Percentiles rank a stretch among this genome's conserved stretches.
These are phyloP conservation scores for Raffaelea deltoideospora DNA, from an alignment of 2,329 filamentous ascomycete genomes.

Conservation along the genomic window DNA sequence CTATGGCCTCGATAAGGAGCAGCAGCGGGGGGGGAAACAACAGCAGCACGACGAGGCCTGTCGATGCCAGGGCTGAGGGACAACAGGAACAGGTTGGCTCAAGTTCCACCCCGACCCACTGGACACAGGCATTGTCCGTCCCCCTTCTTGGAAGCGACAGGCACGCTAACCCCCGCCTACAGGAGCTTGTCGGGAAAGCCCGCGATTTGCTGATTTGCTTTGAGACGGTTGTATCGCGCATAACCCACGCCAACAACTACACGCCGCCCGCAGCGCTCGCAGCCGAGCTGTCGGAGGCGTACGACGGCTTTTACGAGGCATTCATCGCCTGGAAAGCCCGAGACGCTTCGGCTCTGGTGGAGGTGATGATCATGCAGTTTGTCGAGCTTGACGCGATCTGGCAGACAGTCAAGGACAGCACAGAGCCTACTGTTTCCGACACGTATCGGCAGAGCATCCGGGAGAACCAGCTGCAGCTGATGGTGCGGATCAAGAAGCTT, in stretches of 20 bases:
- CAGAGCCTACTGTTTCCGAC: conserved; percentile 54
- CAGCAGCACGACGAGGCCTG: neutral
- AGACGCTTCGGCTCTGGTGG: conserved; percentile 61
- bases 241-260: conserved; percentile 52
- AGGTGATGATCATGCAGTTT: conserved; percentile 77
- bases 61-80: conserved; percentile 28
- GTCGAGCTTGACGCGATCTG: conserved; percentile 73
- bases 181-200: conserved; percentile 64
- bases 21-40: neutral
- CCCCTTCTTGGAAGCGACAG: conserved; percentile 32
- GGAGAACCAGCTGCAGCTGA: conserved; percentile 64
- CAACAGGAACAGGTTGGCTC: conserved; percentile 41
- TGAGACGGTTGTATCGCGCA: conserved; percentile 53
- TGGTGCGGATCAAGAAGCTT: conserved; percentile 66
- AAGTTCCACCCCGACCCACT: conserved; percentile 13
- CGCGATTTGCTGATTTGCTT: conserved; percentile 66
- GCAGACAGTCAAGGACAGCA: conserved; percentile 68
- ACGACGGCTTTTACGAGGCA: conserved; percentile 60
- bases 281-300: conserved; percentile 50
- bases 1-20: neutral
- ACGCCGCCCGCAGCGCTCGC: conserved; percentile 47
- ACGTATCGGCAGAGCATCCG: conserved; percentile 71
- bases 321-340: conserved; percentile 76
- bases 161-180: conserved; percentile 45
- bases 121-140: neutral